These are phyloP conservation scores for Penicillium soppii DNA, from an alignment of 495 filamentous ascomycete genomes.

Conservation along the genomic window DNA sequence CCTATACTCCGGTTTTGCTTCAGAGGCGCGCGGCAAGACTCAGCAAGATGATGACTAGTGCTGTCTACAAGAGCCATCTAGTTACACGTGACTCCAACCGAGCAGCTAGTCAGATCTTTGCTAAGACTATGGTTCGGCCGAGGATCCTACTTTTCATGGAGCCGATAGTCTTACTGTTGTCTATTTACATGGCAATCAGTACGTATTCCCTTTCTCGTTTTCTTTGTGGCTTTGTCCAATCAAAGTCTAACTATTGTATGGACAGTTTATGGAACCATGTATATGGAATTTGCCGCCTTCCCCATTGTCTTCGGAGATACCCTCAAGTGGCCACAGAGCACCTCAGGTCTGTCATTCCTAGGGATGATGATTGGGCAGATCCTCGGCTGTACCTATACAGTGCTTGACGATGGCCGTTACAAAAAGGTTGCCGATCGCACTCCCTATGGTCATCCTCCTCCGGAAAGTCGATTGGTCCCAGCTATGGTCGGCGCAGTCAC, in stretches of 20 bases:
- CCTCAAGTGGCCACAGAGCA: slow-evolving; percentile 63
- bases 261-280: slow-evolving; percentile 61
- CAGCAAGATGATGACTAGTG: slow-evolving; percentile 40
- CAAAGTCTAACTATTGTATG: too few relatives aligned
- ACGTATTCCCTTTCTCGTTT: background rate
- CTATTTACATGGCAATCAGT: slow-evolving; percentile 61
- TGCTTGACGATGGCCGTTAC: slow-evolving; percentile 15
- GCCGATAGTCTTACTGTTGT: slow-evolving; percentile 54
- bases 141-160: slow-evolving; percentile 27
- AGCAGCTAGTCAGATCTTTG: slow-evolving; percentile 13
- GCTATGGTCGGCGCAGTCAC: slow-evolving; percentile 50
- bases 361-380: slow-evolving; percentile 73
- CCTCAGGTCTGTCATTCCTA: slow-evolving; percentile 63
- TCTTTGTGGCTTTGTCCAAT: too few relatives aligned
- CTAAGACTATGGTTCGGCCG: slow-evolving; percentile 24
- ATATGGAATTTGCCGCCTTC: slow-evolving; percentile 70
- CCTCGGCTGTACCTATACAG: slow-evolving; percentile 46
- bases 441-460: slow-evolving; percentile 7
- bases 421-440: slow-evolving; percentile 5
- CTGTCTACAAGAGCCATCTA: slow-evolving; percentile 30
- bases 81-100: slow-evolving; percentile 7
- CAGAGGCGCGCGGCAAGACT: slow-evolving; percentile 38
- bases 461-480: slow-evolving; percentile 29
- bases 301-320: slow-evolving; percentile 68
- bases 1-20: slow-evolving; percentile 46